Evolutionary conservation across 176 grass and related monocot genomes (phyloP).

Genomic region (Eleusine indica): DNA sequence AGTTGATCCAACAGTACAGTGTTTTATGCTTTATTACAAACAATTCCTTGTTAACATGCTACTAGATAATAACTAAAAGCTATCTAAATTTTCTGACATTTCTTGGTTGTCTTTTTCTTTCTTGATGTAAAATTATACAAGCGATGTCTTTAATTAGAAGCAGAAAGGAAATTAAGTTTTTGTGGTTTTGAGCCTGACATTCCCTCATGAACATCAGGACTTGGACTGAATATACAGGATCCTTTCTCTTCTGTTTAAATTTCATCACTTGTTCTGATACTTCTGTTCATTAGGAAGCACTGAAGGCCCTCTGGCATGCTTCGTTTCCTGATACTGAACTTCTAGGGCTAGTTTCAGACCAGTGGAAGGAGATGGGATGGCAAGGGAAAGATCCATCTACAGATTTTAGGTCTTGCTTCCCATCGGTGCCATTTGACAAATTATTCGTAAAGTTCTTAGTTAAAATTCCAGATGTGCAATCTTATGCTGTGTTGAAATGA

Average conservation of each 20-base stretch:
- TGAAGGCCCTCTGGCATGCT: slow-evolving; percentile 72
- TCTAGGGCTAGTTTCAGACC: slow-evolving; percentile 73
- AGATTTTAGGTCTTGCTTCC: slow-evolving; percentile 75
- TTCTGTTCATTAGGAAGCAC: slow-evolving; percentile 65
- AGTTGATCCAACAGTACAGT: slow-evolving; percentile 11
- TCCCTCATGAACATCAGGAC: background rate
- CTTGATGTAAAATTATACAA: background rate
- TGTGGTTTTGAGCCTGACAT: background rate
- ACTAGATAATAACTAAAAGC: background rate
- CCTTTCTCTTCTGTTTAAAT: background rate
- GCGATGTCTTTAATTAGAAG: background rate
- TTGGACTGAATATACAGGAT: background rate
- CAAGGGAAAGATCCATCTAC: slow-evolving; percentile 99
- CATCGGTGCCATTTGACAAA: background rate
- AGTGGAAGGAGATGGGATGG: slow-evolving; percentile 99
- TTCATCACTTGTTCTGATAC: slow-evolving; percentile 5
- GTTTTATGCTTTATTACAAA: background rate
- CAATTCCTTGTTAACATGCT: slow-evolving; percentile 8
- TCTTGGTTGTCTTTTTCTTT: background rate
- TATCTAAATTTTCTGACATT: background rate
- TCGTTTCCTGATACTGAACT: slow-evolving; percentile 88
- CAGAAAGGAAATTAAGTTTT: background rate
- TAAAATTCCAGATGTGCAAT: slow-evolving; percentile 1
- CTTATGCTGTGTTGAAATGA: slow-evolving; percentile 31
- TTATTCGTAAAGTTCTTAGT: background rate